Evolutionary conservation across 148 eudicot species (phyloP).

Genomic region (Cornus controversa): DNA sequence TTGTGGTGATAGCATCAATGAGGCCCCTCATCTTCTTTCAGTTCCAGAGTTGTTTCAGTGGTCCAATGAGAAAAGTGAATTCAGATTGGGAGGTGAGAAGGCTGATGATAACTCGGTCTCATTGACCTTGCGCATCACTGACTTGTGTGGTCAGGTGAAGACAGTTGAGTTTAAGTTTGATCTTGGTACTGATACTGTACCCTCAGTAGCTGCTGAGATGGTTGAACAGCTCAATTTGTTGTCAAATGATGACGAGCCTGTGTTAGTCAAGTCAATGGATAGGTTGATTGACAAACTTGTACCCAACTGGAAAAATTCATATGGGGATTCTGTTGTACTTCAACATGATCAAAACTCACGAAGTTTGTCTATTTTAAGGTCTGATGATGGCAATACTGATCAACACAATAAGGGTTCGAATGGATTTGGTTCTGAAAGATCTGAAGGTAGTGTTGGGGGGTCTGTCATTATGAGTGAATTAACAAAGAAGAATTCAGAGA

Average conservation of each 20-base stretch:
- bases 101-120: conserved; percentile 30
- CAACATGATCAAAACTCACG: no score
- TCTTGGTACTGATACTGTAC: conserved; percentile 27
- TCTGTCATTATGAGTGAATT: no score
- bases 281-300: conserved; percentile 27
- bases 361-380: no score
- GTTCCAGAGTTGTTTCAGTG: conserved; percentile 15
- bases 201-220: conserved; percentile 40
- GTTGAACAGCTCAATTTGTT: conserved; percentile 29
- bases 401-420: no score
- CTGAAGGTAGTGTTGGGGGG: no score
- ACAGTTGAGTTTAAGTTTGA: conserved; percentile 28
- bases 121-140: conserved; percentile 28
- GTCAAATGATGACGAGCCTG: conserved; percentile 31
- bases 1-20: no score
- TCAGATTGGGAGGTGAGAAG: conserved; percentile 29
- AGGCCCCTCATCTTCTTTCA: no score
- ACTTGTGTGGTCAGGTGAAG: conserved; percentile 18
- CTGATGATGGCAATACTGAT: no score
- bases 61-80: conserved; percentile 18
- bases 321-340: conserved; percentile 4
- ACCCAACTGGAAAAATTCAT: conserved; percentile 15
- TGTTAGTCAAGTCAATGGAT: conserved; percentile 37
- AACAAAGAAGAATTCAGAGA: no score
- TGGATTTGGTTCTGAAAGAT: conserved; percentile 26